Percentiles rank a stretch among this genome's conserved stretches.
Evolutionary conservation across 23 red algal species (phyloP).

Genomic region (Gracilaria vermiculophylla): DNA sequence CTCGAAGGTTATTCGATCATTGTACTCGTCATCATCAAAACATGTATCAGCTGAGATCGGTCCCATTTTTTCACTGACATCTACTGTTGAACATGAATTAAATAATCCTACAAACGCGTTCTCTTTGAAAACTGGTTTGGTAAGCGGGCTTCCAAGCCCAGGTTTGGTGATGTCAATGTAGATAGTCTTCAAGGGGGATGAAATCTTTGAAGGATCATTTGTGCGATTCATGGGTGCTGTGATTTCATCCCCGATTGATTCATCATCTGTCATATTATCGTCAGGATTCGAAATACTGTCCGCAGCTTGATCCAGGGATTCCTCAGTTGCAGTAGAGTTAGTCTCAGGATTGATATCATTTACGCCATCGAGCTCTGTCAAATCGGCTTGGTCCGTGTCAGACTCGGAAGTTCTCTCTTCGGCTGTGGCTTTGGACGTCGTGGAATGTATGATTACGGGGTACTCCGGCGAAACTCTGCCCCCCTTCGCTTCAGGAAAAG

Average conservation of each 20-base stretch:
- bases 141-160: conserved; percentile 27
- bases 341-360: background rate
- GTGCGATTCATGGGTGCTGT: background rate
- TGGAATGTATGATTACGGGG: background rate
- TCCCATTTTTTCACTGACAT: background rate
- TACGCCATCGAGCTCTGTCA: background rate
- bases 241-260: background rate
- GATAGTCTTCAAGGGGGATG: conserved; percentile 16
- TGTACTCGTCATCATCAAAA: conserved; percentile 49
- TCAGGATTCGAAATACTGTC: background rate
- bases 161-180: conserved; percentile 44
- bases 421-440: background rate
- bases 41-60: background rate
- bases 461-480: background rate
- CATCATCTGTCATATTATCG: background rate
- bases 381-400: background rate
- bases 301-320: background rate
- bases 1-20: conserved; percentile 55
- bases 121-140: conserved; percentile 30
- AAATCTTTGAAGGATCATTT: background rate
- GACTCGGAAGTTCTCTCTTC: background rate
- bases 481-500: background rate
- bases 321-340: background rate
- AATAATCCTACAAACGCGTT: conserved; percentile 17
- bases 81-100: conserved; percentile 30